Base-by-base conservation (phyloP, 208 protist genomes). In the Leishmania gerbilli region DNA sequence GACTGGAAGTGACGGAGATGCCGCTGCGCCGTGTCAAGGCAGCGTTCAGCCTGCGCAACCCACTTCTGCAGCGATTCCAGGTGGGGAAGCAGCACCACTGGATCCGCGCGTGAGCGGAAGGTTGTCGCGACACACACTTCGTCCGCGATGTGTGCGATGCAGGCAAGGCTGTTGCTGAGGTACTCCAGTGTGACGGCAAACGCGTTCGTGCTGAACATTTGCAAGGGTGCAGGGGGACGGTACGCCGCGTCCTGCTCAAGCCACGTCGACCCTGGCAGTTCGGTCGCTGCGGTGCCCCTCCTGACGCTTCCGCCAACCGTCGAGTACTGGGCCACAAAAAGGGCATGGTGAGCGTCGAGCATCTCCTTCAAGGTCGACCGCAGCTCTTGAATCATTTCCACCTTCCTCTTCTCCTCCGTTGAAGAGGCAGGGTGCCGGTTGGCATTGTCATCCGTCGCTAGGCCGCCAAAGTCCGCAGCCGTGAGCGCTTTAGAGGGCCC, bases 1-100 rank as follows among this genome's bases (percentile, higher is more conserved):
- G 83, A 47, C 79, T 94, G 87, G 78, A 95, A 93, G 85, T 95
- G 94, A 37, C 81, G 74, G 13, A 94, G 79, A 68, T 97, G 92
- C 13, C 85, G 76, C 79, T 91, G 47, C 37, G 87, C 77, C 27
- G 87, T 82, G 27, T 79, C 71, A 42, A 92, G 80, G 55, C 88
- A 91, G 1, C 56, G 74, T 27, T 86, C 80, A 4, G 81, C 69
- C 79, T 94, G 86, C 21, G 65, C 58, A n/a, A 89, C 79, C 83
- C 93, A 88, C 42, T 87, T 84, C 24, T 68, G 71, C 69, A 92
- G 75, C 11, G 82, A 81, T 45, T 82, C 79, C 34, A 95, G 79
- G 31, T 88, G 79, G 13, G 87, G 85, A 55, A 85, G 67, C 71
- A 95, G 60, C 37, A 79, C 17, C 9, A 91, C 81, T 15, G 74